These are phyloP conservation scores for Fusarium poae DNA, from an alignment of 2,329 filamentous ascomycete genomes.

Conservation along the genomic window DNA sequence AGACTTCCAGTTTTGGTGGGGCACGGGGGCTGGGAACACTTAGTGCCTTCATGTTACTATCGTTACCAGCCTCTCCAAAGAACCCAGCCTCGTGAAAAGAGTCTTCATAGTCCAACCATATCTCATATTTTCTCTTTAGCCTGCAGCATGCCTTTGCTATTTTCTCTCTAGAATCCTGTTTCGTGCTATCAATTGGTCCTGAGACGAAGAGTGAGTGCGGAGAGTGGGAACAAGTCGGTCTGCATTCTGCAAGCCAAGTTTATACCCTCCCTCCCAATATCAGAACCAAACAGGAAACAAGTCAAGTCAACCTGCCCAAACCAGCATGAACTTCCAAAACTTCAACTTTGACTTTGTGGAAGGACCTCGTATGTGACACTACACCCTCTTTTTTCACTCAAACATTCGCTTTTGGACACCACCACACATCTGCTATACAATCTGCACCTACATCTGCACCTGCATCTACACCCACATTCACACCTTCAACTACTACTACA, in stretches of 20 bases:
- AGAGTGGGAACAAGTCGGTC: slow-evolving; percentile 50
- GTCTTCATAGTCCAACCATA: slow-evolving; percentile 52
- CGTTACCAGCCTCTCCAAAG: slow-evolving; percentile 43
- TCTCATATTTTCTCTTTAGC: slow-evolving; percentile 46
- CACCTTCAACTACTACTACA: slow-evolving; percentile 4
- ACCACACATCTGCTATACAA: slow-evolving; percentile 3
- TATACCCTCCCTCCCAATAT: slow-evolving; percentile 42
- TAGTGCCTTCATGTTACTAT: slow-evolving; percentile 20
- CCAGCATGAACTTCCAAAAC: slow-evolving; percentile 56
- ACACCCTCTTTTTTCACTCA: slow-evolving; percentile 16
- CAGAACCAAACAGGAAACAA: slow-evolving; percentile 19
- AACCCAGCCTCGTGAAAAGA: slow-evolving; percentile 49
- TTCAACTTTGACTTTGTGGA: slow-evolving; percentile 55
- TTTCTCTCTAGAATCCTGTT: slow-evolving; percentile 50
- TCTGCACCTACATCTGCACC: slow-evolving; percentile 3
- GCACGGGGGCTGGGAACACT: slow-evolving; percentile 46
- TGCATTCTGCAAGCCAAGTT: slow-evolving; percentile 43
- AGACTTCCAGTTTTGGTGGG: slow-evolving; percentile 40
- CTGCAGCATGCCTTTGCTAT: slow-evolving; percentile 49
- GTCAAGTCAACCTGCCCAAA: neutral
- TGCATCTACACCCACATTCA: slow-evolving; percentile 13
- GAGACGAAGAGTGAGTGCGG: slow-evolving; percentile 43
- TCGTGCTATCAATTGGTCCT: slow-evolving; percentile 53
- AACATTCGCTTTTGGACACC: neutral
- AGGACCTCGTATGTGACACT: slow-evolving; percentile 53